Evolutionary conservation across 306 rosid species (phyloP).

Genomic region (Quercus bicolor): DNA sequence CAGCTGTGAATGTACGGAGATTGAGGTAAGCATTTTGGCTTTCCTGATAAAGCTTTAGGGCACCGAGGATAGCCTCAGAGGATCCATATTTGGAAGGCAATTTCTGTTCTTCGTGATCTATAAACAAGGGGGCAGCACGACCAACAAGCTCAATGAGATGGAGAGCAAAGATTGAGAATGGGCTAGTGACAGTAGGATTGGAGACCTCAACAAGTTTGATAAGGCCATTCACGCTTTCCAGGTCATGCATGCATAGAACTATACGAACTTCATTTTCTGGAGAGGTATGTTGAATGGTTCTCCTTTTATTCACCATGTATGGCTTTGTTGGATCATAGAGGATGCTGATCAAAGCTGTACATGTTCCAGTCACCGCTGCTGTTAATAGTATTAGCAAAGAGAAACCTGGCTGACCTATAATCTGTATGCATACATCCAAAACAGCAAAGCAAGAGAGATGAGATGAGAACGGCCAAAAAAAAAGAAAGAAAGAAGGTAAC

Average conservation of each 20-base stretch:
- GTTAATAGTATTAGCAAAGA: constrained; percentile 58
- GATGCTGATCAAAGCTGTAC: constrained; percentile 51
- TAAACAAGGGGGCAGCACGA: constrained; percentile 52
- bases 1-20: constrained; percentile 41
- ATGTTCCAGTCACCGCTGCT: constrained; percentile 24
- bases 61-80: constrained; percentile 29
- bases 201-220: constrained; percentile 49
- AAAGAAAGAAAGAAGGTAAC: neutral
- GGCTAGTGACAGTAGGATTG: constrained; percentile 35
- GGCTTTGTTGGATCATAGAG: constrained; percentile 81
- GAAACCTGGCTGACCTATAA: constrained; percentile 42
- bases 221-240: constrained; percentile 34
- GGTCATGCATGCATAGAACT: constrained; percentile 40
- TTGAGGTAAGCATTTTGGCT: constrained; percentile 24
- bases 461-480: neutral
- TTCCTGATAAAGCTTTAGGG: constrained; percentile 31
- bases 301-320: constrained; percentile 62
- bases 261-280: constrained; percentile 37
- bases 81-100: constrained; percentile 37
- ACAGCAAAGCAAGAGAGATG: neutral
- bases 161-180: constrained; percentile 42
- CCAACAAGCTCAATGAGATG: constrained; percentile 55
- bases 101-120: constrained; percentile 52
- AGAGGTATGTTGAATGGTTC: constrained; percentile 66
- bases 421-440: constrained; percentile 30